Evolutionary conservation across 2,329 filamentous ascomycete genomes (phyloP), one percentile per base, ranked within the genome.

Genomic region (Cladorrhinum sp.): DNA sequence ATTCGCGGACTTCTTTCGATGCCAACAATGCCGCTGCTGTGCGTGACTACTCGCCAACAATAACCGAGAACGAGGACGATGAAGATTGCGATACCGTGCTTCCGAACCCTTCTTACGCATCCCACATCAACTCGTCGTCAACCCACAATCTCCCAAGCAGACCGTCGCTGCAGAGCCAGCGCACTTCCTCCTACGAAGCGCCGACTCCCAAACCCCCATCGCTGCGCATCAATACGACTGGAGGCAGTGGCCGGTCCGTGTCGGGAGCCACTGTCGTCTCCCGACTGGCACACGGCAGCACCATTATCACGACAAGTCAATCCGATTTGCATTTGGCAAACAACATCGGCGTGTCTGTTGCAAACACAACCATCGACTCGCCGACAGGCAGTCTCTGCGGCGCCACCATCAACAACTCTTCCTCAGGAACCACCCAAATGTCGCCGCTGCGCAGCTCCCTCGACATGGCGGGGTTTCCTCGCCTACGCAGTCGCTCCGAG

Each of bases 401-500:
- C 64, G 52, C 51, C n/a, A 62, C 57, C 23, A 18, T 46, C 12
- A 21, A 62, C 66, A 68, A 72, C 2, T 57, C 64, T 12, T 65
- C 66, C 8, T 72, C 28, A 51, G 46, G 58, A 54, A 42, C 50
- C 26, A 33, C 59, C 6, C 64, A 62, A 49, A 77, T 79, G 69
- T 83, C 82, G 2, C 82, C 83, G 1, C 72, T 88, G 5, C 84
- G 85, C 57, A 79, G 75, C 59, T 87, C 85, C 0, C 77, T 88
- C 53, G 86, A 88, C 36, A 61, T 66, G 61, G 74, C 73, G 7
- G 79, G 79, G 23, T 86, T 87, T 65, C 73, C 73, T 3, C 84
- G 85, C 55, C 73, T 87, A 4, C 83, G 86, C 64, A 82, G 82
- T 54, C 82, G 83, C 63, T 86, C 84, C 46, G 85, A 87, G 64